Evolutionary conservation across 331 rosid species (phyloP).

Genomic region (Quercus tomentella): DNA sequence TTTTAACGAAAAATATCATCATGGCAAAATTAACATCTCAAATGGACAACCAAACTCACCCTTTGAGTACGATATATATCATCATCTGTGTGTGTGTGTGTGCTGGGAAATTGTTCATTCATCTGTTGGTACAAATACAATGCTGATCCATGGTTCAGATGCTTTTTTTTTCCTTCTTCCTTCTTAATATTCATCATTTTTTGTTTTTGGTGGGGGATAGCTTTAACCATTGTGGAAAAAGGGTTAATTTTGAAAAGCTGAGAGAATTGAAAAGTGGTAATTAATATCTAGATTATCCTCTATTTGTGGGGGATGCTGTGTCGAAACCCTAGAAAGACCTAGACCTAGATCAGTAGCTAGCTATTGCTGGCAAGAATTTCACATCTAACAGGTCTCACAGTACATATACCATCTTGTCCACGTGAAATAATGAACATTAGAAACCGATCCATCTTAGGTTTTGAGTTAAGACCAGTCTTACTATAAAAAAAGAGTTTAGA

Average conservation of each 20-base stretch:
- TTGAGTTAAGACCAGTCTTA: neutral
- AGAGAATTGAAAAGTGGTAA: slow-evolving; percentile 16
- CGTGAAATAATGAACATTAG: slow-evolving; percentile 44
- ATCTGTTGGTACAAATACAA: slow-evolving; percentile 29
- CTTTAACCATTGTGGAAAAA: slow-evolving; percentile 19
- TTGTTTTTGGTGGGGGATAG: neutral
- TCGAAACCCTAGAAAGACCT: slow-evolving; percentile 28
- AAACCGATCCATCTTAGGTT: neutral
- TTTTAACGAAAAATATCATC: neutral
- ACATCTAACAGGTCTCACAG: slow-evolving; percentile 40
- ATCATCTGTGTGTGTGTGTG: slow-evolving; percentile 5
- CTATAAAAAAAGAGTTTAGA: neutral
- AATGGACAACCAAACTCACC: neutral
- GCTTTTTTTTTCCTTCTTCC: neutral
- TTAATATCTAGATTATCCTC: neutral
- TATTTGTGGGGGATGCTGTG: slow-evolving; percentile 6
- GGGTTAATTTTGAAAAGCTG: slow-evolving; percentile 20
- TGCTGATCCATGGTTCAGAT: slow-evolving; percentile 35
- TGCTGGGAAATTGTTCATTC: slow-evolving; percentile 15
- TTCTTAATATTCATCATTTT: no score
- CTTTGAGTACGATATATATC: neutral
- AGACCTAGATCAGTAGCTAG: neutral
- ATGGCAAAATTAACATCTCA: neutral
- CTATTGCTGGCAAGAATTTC: slow-evolving; percentile 31
- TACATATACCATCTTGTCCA: slow-evolving; percentile 41